Base-by-base conservation (phyloP, 2,329 filamentous ascomycete species). In the Botryotinia globosa region DNA sequence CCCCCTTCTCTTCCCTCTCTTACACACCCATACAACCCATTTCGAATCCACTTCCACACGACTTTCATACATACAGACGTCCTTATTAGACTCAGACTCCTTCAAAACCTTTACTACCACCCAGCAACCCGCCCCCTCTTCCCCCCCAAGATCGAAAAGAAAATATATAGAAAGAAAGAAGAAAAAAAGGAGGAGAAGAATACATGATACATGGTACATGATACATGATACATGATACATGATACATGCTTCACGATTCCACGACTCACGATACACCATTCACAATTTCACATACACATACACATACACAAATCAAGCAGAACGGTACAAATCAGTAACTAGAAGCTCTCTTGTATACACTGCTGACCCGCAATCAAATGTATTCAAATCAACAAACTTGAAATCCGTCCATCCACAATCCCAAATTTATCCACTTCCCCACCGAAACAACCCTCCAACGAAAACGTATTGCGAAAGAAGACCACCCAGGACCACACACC, bases 381-480 rank as follows among this genome's bases (percentile, higher is more conserved):
- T 51, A 48, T 65, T 51, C 44, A 37, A 65, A 63, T 63, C 37
- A 63, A 63, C 61, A 42, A 42, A 42, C 37, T 29, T 63, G 61
- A 67, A 39, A 54, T 54, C 64, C 45, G 42, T n/a, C 22, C 59
- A 37, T n/a, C 22, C 59, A 37, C 37, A 39, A 37, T 62, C 59
- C 59, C 34, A 62, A 62, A 62, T 62, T 56, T 62, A 54, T 54
- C 34, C 45, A 67, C 45, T 67, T 67, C 64, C 64, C 64, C 64
- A 67, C 64, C 64, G 64, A 66, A 39, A 62, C 59, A n/a, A 62
- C 59, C 45, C 51, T 48, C 45, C 48, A 64, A 66, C 45, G 64
- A 67, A 67, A 67, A 67, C 64, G 64, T 67, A 56, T 67, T 56
- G 64, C 48, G 45, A 67, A 67, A 54, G 45, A 63, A 51, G 64